phyloP scores from a whole-genome alignment of 1,284 basidiomycete species.

The Cutaneotrichosporon cyanovorans region DNA sequence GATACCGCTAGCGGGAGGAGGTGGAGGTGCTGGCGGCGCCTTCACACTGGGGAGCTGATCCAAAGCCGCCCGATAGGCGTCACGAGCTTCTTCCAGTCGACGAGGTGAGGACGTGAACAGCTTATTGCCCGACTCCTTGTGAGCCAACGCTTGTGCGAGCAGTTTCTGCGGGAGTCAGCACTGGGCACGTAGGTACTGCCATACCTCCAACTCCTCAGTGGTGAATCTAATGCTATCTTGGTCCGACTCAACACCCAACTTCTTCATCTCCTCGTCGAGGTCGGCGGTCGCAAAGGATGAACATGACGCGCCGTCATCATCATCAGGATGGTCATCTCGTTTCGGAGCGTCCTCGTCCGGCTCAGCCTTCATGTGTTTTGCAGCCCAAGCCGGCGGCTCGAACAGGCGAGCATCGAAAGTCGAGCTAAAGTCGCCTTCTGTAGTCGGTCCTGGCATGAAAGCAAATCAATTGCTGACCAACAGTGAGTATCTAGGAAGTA shows the following conservation, averaged over 20 bases:
- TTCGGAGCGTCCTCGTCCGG: too few relatives aligned
- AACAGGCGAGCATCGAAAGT: conserved; percentile 29
- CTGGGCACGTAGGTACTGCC: conserved; percentile 1
- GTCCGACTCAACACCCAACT: neutral
- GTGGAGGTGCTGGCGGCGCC: neutral
- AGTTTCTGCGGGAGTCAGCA: conserved; percentile 17
- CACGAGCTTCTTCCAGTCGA: conserved; percentile 23
- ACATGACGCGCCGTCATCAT: too few relatives aligned
- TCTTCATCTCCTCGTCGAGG: too few relatives aligned
- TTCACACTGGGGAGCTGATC: conserved; percentile 18
- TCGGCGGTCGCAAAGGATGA: too few relatives aligned
- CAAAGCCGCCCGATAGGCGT: conserved; percentile 28
- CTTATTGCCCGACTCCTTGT: conserved; percentile 36
- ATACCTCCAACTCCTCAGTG: conserved; percentile 21
- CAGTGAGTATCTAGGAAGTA: too few relatives aligned
- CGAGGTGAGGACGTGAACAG: conserved; percentile 29
- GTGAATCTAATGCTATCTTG: conserved; percentile 13
- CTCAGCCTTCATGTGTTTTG: neutral
- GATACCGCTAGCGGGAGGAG: conserved; percentile 18
- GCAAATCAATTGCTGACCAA: too few relatives aligned
- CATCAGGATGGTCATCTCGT: too few relatives aligned
- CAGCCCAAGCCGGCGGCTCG: conserved; percentile 33
- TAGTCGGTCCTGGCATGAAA: too few relatives aligned
- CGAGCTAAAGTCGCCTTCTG: neutral
- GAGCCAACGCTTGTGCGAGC: conserved; percentile 15